Base-by-base conservation (phyloP, 805 yeast genomes). In the Nakazawaea ambrosiae region DNA sequence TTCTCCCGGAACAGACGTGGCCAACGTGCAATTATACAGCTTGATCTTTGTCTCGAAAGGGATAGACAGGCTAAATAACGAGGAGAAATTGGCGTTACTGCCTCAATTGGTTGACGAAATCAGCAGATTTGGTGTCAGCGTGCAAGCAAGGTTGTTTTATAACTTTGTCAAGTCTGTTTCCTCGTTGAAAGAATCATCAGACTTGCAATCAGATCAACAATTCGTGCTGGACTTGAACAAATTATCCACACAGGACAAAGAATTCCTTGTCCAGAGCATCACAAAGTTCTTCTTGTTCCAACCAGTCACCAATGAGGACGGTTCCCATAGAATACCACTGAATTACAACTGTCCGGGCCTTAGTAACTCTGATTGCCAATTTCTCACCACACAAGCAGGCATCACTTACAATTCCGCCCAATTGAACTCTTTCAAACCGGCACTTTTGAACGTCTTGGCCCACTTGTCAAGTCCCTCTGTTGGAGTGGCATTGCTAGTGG, bases 371-470 rank as follows among this genome's bases (percentile, higher is more conserved):
- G 87, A 81, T 29, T 68, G 73, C 15, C 53, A 72, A 1, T 85
- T 80, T 47, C 74, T 86, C 47, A 80, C 86, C 0, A 68, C 66
- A 37, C 73, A 73, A 44, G 86, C 90, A 2, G 90, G 89, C 20
- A 72, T 78, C 1, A 55, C 71, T 0, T 78, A 73, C 49, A 72
- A 72, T 37, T 59, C 63, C 5, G 66, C 65, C 0, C 75, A 70
- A 15, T 54, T 85, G 29, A 45, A 58, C 1, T 47, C 40, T 5
- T 65, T 60, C 34, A 76, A 70, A 42, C 44, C 40, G 5, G 62
- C 68, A 9, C 60, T 73, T 1, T 33, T 72, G 43, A 47, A 66
- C 47, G 57, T 81, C 52, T 34, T 63, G 42, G 58, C 72, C 37
- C 45, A 60, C 41, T 73, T 71, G 0, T 63, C 69, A 33, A 63